Conservation (phyloP, 805 yeast genomes). For the Ogataea nitratoaversa region DNA sequence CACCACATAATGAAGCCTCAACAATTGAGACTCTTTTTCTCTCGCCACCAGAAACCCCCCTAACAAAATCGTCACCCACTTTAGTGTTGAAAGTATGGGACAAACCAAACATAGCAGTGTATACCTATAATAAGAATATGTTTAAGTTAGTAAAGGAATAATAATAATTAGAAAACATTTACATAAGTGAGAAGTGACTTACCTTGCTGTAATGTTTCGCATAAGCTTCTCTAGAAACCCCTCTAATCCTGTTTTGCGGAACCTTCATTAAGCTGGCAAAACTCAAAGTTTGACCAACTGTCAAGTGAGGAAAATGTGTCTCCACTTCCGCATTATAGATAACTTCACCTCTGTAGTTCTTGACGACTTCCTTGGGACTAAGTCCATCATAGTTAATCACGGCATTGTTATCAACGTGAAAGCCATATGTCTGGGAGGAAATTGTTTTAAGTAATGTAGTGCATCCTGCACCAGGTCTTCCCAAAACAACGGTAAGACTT, state of each 20-base stretch:
- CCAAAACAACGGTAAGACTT: slow-evolving; percentile 62
- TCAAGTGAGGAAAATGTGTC: slow-evolving; percentile 60
- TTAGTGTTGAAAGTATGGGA: slow-evolving; percentile 49
- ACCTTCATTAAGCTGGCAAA: slow-evolving; percentile 58
- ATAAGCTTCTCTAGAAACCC: slow-evolving; percentile 46
- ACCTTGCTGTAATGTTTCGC: slow-evolving; percentile 50
- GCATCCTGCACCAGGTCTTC: slow-evolving; percentile 79
- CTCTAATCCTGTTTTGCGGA: slow-evolving; percentile 53
- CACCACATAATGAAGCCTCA: slow-evolving; percentile 37
- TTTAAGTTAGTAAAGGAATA: neutral
- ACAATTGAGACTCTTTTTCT: slow-evolving; percentile 59
- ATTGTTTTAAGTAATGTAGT: slow-evolving; percentile 60
- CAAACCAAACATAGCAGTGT: slow-evolving; percentile 26
- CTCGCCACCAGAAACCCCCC: slow-evolving; percentile 65
- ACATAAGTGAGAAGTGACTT: too few relatives aligned
- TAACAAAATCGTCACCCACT: slow-evolving; percentile 54
- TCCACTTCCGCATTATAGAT: slow-evolving; percentile 66
- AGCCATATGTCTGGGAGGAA: slow-evolving; percentile 56
- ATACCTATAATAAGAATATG: slow-evolving; percentile 24
- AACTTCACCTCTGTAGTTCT: slow-evolving; percentile 60
- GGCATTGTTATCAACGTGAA: slow-evolving; percentile 43
- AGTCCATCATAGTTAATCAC: slow-evolving; percentile 50
- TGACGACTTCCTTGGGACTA: slow-evolving; percentile 42
- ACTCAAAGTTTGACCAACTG: slow-evolving; percentile 59
- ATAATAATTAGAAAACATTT: neutral